phyloP scores from a whole-genome alignment of 2,329 filamentous ascomycete genomes.

The Lecanosticta acicola region DNA sequence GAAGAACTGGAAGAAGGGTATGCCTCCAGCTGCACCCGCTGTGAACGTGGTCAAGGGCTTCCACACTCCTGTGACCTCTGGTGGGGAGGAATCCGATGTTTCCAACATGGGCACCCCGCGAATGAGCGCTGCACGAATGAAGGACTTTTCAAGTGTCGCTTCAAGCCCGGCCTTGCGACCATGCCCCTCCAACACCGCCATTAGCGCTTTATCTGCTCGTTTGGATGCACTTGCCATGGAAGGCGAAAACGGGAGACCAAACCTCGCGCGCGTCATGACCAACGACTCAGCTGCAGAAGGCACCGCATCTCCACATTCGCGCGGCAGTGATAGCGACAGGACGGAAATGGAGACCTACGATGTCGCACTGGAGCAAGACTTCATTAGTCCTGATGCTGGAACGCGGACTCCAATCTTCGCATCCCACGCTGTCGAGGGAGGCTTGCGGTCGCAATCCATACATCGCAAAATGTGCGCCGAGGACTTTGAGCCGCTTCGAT shows the following conservation, averaged over 20 bases:
- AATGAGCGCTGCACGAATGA: constrained; percentile 34
- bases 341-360: constrained; percentile 81
- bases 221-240: constrained; percentile 71
- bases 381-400: constrained; percentile 60
- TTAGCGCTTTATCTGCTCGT: constrained; percentile 75
- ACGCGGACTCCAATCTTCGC: constrained; percentile 32
- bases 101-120: constrained; percentile 31
- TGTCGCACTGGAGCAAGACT: constrained; percentile 77
- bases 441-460: constrained; percentile 48
- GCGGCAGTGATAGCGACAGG: constrained; percentile 58
- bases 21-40: constrained; percentile 35
- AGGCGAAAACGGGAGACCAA: constrained; percentile 50
- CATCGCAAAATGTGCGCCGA: constrained; percentile 79
- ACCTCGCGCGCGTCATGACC: constrained; percentile 36
- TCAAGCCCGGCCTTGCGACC: constrained; percentile 44
- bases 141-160: constrained; percentile 47
- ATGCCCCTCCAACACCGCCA: constrained; percentile 56
- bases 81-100: constrained; percentile 52
- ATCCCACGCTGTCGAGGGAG: constrained; percentile 47
- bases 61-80: constrained; percentile 47
- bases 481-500: constrained; percentile 86
- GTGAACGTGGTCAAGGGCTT: constrained; percentile 44
- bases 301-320: constrained; percentile 47
- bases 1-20: constrained; percentile 36
- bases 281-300: constrained; percentile 43